Evolutionary conservation across 1,139 yeast species (phyloP), one percentile per base, ranked within the genome.

Genomic region (Geotrichum bryndzae): DNA sequence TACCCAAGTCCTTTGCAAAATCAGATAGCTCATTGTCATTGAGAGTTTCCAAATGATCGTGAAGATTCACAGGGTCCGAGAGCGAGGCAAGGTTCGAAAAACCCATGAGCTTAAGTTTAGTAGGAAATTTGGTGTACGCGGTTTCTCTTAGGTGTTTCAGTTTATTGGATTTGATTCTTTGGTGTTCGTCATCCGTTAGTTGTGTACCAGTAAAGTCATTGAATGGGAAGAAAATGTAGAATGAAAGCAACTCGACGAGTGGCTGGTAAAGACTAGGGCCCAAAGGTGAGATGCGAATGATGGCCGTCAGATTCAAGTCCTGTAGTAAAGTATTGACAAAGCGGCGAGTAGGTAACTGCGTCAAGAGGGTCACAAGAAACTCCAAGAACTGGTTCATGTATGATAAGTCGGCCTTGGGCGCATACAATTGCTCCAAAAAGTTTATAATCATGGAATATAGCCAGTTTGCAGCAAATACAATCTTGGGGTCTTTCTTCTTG

Each of bases 321-420:
- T 73, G 71, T 51, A 81, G 45, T 6, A 81, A 53, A 0, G 77
- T 66, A 61, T 73, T 75, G 1, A 76, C 61, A 62, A 72, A 79
- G 54, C 76, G 66, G 62, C 84, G 71, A 0, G 83, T 76, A 0
- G 83, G 80, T 15, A 77, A 67, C 62, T 78, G 81, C 0, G 82
- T 76, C 7, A 80, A 60, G 0, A 78, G 64, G 13, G 68, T 61
- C n/a, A 72, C 66, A 23, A 80, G 57, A 25, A 80, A 63, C 27
- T 68, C 61, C 15, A 78, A 35, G 1, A 72, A 61, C 18, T 67
- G 56, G 48, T 56, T 50, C 23, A 51, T 51, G 38, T 57, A 63
- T 6, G 15, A 31, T 22, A 57, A 18, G 8, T 59, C 58, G 23
- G 29, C 33, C 8, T n/a, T 35, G 1, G n/a, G 18, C 7, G 55